Base-by-base conservation (phyloP, 2,329 filamentous ascomycete genomes). In the Corniculantispora saksenae region DNA sequence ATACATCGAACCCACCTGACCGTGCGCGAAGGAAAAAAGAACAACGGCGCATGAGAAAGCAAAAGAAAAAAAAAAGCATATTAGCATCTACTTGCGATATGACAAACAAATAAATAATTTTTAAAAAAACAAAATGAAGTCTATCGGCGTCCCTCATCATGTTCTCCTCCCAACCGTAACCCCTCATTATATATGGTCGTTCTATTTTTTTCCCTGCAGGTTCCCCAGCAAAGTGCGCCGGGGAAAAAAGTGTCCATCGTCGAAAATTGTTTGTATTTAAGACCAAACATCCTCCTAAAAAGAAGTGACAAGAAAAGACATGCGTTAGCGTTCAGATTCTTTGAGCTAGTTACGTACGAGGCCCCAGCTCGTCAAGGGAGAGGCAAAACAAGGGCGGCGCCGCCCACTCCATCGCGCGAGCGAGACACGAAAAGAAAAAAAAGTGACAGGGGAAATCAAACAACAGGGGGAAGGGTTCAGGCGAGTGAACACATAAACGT, bases 251-350 rank as follows among this genome's bases (percentile, higher is more conserved):
- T n/a, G 35, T 61, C 47, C 29, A 43, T 53, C 13, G 21, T 43
- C 48, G 23, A 43, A 27, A 27, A 25, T 2, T 27, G n/a, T 56
- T 5, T 35, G n/a, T 15, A 19, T 35, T 40, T 79, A 90, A 76
- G 87, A 91, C 88, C 88, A 91, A 60, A 91, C 88, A 73, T 91
- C 88, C 84, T 91, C 88, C 88, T 90, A 68, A 69, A 57, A 56
- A 35, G n/a, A 50, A 50, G 47, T 21, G 23, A 43, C 38, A 43
- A 43, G 17, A 19, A 43, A 43, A 13, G 38, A 13, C 32, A 32
- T 27, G 9, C 23, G 58, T 61, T 23, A 61, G 58, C 35, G n/a
- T 13, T n/a, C 15, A 10, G 21, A 12, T 10, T 56, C 15, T 55
- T 38, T 9, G n/a, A 15, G 17, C 27, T 6, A 32, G 32, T 32